Conservation (phyloP, 768 basidiomycete genomes). For the Favolaschia claudopus region DNA sequence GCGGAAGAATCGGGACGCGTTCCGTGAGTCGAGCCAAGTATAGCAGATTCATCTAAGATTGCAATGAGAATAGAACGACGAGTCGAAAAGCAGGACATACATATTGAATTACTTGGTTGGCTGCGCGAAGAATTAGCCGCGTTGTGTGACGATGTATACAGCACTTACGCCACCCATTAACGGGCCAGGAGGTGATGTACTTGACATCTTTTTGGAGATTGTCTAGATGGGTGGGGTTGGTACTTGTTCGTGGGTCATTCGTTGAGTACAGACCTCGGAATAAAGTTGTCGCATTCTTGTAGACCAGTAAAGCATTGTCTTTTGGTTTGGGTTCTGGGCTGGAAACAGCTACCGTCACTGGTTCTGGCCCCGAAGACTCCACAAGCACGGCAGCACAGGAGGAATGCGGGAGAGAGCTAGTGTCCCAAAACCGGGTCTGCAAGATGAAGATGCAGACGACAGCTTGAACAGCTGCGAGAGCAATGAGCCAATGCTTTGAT, state of each 20-base stretch:
- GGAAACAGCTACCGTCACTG: no score
- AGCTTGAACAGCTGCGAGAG: neutral
- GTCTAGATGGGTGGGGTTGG: slow-evolving; percentile 31
- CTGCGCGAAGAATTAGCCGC: neutral
- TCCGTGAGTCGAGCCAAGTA: slow-evolving; percentile 42
- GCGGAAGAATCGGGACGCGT: slow-evolving; percentile 45
- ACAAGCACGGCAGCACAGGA: neutral
- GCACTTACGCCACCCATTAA: slow-evolving; percentile 59
- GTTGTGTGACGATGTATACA: slow-evolving; percentile 37
- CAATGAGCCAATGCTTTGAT: neutral
- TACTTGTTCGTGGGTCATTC: no score
- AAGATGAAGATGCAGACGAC: slow-evolving; percentile 3
- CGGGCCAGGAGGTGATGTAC: slow-evolving; percentile 56
- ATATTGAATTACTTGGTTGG: slow-evolving; percentile 15
- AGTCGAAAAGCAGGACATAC: neutral
- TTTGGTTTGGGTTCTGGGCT: no score
- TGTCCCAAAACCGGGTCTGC: neutral
- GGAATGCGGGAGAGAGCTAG: neutral
- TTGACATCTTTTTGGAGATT: slow-evolving; percentile 52
- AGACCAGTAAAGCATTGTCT: no score
- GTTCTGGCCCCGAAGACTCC: neutral
- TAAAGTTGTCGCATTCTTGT: neutral
- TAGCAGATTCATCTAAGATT: slow-evolving; percentile 40
- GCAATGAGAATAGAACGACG: neutral
- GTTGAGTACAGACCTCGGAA: neutral